Evolutionary conservation across 176 grass and related monocot genomes (phyloP), one percentile per base, ranked within the genome.

Genomic region (Hyparrhenia diplandra): DNA sequence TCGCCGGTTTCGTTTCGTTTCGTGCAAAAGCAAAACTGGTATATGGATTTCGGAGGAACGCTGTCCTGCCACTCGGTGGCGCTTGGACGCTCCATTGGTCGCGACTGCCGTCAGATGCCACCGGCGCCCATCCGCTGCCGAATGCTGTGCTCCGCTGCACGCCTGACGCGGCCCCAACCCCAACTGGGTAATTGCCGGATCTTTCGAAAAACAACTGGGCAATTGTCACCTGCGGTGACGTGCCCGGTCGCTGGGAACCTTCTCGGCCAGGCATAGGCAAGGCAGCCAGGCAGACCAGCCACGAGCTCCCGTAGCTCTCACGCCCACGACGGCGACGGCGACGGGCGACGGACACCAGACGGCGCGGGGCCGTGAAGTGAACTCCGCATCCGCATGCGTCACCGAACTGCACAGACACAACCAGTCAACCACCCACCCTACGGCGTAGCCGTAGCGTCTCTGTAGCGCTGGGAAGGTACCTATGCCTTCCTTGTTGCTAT

Each of bases 211-310:
- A n/a, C n/a, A n/a, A n/a, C n/a, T n/a, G n/a, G n/a, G n/a, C n/a
- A n/a, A n/a, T n/a, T n/a, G n/a, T n/a, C n/a, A n/a, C n/a, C n/a
- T n/a, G n/a, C n/a, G n/a, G n/a, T n/a, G n/a, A n/a, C n/a, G n/a
- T n/a, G n/a, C n/a, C n/a, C n/a, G n/a, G 5, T 58, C 75, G 75
- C 9, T 64, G 59, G 13, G 83, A 85, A 25, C 42, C 76, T 80
- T 74, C 84, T 29, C 11, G 75, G 8, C 46, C 24, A 14, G 37
- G 36, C 36, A 11, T 8, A 40, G 27, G 25, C 23, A n/a, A n/a
- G 27, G 14, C 24, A 10, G 5, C 34, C 24, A 14, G 20, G 52
- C 52, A 49, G 8, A 54, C 18, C 20, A 31, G 28, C 41, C 28
- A 10, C 8, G 65, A 21, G 65, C 5, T 30, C 49, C 0, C 1